phyloP scores from a whole-genome alignment of 139 green algal genomes.

The Zygnema cylindricum region DNA sequence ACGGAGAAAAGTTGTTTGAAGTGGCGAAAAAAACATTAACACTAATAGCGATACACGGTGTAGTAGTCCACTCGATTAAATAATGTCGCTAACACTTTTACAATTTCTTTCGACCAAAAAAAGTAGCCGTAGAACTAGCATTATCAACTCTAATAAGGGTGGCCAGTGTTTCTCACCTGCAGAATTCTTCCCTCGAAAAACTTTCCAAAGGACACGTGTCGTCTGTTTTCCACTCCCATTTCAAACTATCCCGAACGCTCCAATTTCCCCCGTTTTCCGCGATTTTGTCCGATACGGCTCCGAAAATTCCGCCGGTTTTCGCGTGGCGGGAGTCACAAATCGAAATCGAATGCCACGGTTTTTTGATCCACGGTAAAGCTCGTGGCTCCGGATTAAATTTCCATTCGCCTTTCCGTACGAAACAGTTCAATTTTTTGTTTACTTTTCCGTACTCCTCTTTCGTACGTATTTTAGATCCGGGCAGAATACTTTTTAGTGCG shows the following conservation, averaged over 20 bases:
- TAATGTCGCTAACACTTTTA: too few relatives aligned
- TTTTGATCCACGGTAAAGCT: constrained; percentile 22
- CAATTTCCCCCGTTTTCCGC: not conserved
- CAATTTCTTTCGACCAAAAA: too few relatives aligned
- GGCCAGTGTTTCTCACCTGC: too few relatives aligned
- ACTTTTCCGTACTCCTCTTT: not conserved
- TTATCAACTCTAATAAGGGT: too few relatives aligned
- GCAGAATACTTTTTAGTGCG: not conserved
- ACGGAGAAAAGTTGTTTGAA: too few relatives aligned
- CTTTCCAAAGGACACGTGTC: constrained; percentile 16
- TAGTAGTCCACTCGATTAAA: too few relatives aligned
- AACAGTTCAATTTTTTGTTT: not conserved
- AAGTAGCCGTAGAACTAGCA: too few relatives aligned
- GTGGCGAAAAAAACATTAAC: too few relatives aligned
- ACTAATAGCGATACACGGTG: too few relatives aligned
- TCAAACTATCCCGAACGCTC: constrained; percentile 17
- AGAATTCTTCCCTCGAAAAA: constrained; percentile 34
- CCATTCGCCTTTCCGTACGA: not conserved
- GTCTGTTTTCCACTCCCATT: constrained; percentile 29
- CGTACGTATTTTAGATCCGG: not conserved
- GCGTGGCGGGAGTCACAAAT: not conserved
- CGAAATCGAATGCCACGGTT: not conserved
- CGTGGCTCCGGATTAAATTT: not conserved
- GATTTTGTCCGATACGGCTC: not conserved
- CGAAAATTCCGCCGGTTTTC: not conserved